Conservation (phyloP, 140 eudicot genomes). For the Stevia rebaudiana region DNA sequence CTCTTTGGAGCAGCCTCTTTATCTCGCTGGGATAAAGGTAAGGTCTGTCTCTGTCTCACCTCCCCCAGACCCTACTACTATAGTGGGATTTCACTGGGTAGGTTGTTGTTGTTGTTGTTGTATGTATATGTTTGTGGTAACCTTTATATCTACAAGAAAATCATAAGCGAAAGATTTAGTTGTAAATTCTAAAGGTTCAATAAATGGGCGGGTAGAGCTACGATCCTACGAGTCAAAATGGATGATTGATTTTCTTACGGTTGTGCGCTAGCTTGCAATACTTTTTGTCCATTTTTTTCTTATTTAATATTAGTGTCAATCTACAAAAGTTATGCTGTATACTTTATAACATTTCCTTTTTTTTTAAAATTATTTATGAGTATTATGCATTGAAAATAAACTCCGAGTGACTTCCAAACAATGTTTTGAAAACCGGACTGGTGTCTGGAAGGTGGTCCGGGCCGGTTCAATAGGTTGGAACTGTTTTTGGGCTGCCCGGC, state of each 20-base stretch:
- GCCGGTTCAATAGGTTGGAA: too few relatives aligned
- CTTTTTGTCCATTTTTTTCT: not conserved
- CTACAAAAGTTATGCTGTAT: not conserved
- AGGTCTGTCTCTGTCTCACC: too few relatives aligned
- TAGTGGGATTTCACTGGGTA: too few relatives aligned
- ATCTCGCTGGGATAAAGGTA: too few relatives aligned
- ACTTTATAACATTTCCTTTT: not conserved
- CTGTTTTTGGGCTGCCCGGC: too few relatives aligned
- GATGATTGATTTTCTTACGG: not conserved
- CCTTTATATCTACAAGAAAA: not conserved
- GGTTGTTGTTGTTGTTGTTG: not conserved
- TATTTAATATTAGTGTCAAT: too few relatives aligned
- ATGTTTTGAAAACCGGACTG: too few relatives aligned
- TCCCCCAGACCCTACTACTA: too few relatives aligned
- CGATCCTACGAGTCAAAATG: not conserved
- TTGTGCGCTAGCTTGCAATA: not conserved
- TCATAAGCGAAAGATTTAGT: not conserved
- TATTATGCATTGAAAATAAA: not conserved
- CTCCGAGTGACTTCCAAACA: not conserved
- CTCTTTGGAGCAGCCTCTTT: too few relatives aligned
- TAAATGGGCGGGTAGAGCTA: not conserved
- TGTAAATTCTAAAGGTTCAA: not conserved
- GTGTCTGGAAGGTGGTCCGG: too few relatives aligned
- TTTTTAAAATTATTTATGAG: not conserved
- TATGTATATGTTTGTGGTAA: not conserved